Base-by-base conservation (phyloP, 768 basidiomycete species). In the Cantharellus anzutake region DNA sequence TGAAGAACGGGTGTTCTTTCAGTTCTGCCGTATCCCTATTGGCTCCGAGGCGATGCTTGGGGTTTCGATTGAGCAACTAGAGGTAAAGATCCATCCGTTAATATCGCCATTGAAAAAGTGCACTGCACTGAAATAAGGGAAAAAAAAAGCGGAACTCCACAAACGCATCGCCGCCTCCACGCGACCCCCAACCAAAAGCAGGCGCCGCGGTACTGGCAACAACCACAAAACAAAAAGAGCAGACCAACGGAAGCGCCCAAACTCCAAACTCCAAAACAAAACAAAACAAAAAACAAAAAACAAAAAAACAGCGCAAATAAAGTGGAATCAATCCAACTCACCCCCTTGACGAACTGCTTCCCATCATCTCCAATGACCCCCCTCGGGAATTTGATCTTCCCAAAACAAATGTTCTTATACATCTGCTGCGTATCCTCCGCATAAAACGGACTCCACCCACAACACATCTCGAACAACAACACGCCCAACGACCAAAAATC, bases 341-440 rank as follows among this genome's bases (percentile, higher is more conserved):
- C 93, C 63, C 89, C 91, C 73, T 98, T 98, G 67, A 99, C 96
- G 65, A 98, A 99, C 73, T 93, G 86, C 73, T 99, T 99, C 53
- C 96, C 96, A 55, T 97, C 93, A 66, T 99, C 96, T 62, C 84
- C 83, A 65, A 98, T 97, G 41, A 97, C 93, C 58, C 86, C 93
- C 67, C 90, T 86, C 3, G 96, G 96, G 74, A 98, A 98, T 58
- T 92, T 78, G 68, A 98, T 97, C 78, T 97, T 98, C 61, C 96
- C 96, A 70, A 98, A 99, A 69, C 93, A 96, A 65, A 89, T 90
- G 72, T 87, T 91, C 76, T 92, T 92, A 75, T 99, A 99, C 96
- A 99, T 99, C 72, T 94, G 89, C 70, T 99, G 94, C 3, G 91
- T 96, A 68, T 99, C 96, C 67, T 99, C 96, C 16, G 94, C 93